Percentiles rank a stretch among this genome's conserved stretches.
Evolutionary conservation across 768 basidiomycete species (phyloP).

Genomic region (Lepiota venenata): DNA sequence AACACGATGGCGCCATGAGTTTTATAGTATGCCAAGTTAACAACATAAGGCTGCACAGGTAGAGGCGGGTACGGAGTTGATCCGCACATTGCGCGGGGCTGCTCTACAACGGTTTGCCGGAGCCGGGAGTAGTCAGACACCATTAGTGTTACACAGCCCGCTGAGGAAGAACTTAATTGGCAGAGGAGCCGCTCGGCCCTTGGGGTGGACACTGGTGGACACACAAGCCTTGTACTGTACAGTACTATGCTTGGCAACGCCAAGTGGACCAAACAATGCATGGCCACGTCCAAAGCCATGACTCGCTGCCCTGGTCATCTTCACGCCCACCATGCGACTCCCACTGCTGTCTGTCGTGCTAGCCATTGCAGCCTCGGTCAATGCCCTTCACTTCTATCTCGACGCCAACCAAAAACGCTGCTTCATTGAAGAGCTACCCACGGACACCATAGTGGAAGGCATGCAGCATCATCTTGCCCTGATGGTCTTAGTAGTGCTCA

Average conservation of each 20-base stretch:
- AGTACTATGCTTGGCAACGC: conserved; percentile 14
- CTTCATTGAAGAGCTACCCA: conserved; percentile 95
- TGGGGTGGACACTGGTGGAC: neutral
- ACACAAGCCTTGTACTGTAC: too few species aligned
- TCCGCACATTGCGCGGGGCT: too few species aligned
- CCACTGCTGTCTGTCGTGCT: conserved; percentile 23
- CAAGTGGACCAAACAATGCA: conserved; percentile 17
- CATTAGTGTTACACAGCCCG: too few species aligned
- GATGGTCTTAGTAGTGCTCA: neutral
- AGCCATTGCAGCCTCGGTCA: conserved; percentile 41
- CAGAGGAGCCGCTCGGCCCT: neutral
- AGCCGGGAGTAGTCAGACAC: too few species aligned
- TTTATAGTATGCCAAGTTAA: too few species aligned
- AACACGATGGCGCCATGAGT: too few species aligned
- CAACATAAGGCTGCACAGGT: too few species aligned
- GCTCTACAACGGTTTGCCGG: too few species aligned
- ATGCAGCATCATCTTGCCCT: conserved; percentile 14
- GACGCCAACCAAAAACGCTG: conserved; percentile 92
- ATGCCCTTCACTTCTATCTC: conserved; percentile 95
- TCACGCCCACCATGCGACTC: conserved; percentile 24
- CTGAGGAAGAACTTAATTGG: too few species aligned
- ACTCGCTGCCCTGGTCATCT: neutral
- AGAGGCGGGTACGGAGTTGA: too few species aligned
- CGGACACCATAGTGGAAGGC: conserved; percentile 96
- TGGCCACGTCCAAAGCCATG: conserved; percentile 17